Evolutionary conservation across 1,284 basidiomycete species (phyloP).

Genomic region (Cutaneotrichosporon sp.): DNA sequence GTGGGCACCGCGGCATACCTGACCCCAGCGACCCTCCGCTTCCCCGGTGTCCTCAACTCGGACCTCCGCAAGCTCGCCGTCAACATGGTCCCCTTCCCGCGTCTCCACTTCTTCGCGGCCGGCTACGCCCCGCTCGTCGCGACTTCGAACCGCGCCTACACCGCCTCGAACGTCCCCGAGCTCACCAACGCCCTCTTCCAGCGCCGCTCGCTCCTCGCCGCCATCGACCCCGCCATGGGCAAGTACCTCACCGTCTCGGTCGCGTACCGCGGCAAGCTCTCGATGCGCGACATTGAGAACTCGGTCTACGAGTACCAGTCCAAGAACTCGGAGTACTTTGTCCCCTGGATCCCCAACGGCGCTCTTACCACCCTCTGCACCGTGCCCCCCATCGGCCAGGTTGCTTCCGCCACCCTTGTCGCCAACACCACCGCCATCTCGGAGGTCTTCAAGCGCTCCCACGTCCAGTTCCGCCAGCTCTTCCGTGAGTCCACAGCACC

Average conservation of each 20-base stretch:
- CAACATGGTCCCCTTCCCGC: constrained; percentile 91
- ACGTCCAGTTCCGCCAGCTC: constrained; percentile 65
- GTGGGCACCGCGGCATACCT: too few species aligned
- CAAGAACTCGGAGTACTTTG: constrained; percentile 49
- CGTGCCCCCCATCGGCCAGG: constrained; percentile 77
- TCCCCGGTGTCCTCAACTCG: constrained; percentile 93
- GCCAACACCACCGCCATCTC: constrained; percentile 78
- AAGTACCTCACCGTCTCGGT: constrained; percentile 52
- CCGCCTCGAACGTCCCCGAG: constrained; percentile 40
- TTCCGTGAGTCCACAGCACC: too few species aligned
- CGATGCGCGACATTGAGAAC: constrained; percentile 47
- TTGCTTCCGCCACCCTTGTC: constrained; percentile 73
- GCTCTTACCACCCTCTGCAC: constrained; percentile 64
- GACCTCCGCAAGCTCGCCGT: constrained; percentile 90
- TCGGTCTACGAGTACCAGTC: constrained; percentile 48
- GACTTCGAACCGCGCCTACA: constrained; percentile 64
- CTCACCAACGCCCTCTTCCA: constrained; percentile 47
- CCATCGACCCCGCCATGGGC: constrained; percentile 44
- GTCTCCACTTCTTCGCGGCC: constrained; percentile 87
- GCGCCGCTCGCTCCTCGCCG: constrained; percentile 41
- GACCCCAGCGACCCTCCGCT: constrained; percentile 8
- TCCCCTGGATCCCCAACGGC: constrained; percentile 49
- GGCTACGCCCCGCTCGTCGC: constrained; percentile 81
- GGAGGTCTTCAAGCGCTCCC: constrained; percentile 82
- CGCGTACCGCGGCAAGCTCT: constrained; percentile 47